Evolutionary conservation across 2,329 filamentous ascomycete species (phyloP).

Genomic region (Cyphellophora europaea): DNA sequence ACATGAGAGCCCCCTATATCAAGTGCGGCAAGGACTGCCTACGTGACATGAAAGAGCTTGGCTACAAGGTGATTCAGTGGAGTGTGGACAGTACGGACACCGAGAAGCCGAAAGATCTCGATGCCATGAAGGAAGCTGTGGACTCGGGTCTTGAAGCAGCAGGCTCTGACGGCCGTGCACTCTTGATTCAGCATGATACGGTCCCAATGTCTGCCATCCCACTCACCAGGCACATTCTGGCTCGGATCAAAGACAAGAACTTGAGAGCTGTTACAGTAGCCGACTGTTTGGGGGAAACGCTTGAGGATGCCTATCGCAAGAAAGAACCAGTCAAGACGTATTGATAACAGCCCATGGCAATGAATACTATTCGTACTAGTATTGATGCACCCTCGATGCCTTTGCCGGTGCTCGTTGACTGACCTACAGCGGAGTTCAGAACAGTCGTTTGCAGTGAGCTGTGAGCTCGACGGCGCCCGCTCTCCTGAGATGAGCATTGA

Average conservation of each 20-base stretch:
- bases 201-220: conserved; percentile 10
- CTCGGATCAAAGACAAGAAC: conserved; percentile 3
- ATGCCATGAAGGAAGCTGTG: conserved; percentile 9
- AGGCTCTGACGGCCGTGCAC: conserved; percentile 4
- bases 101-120: conserved; percentile 14
- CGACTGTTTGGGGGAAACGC: conserved; percentile 31
- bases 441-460: no score
- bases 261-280: conserved; percentile 30
- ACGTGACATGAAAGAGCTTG: conserved; percentile 33
- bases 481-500: no score
- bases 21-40: conserved; percentile 30
- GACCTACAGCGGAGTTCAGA: no score
- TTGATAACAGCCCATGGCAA: no score
- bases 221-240: conserved; percentile 11
- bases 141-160: conserved; percentile 5
- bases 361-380: no score
- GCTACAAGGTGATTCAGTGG: conserved; percentile 40
- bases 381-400: no score
- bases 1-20: conserved; percentile 45
- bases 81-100: conserved; percentile 41
- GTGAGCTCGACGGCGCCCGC: no score
- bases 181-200: conserved; percentile 14
- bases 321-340: no score
- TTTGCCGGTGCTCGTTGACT: no score
- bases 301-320: conserved; percentile 31